Percentiles rank a stretch among this genome's conserved stretches.
These are phyloP conservation scores for Syzygium syzygioides DNA, from an alignment of 441 rosid species.

Conservation along the genomic window DNA sequence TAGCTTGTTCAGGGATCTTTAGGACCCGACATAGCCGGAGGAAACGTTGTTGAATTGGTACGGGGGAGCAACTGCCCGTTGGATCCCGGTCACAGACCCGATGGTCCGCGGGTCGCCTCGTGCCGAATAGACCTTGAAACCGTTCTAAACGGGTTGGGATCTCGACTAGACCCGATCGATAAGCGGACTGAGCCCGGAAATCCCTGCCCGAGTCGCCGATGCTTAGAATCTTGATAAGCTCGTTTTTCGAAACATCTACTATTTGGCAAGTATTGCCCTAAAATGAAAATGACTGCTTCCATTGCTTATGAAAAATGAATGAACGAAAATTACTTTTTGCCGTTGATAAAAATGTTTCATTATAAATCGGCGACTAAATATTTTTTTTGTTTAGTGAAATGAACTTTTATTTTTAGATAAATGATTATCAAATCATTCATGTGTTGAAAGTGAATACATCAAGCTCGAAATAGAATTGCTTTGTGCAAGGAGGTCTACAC, in stretches of 20 bases:
- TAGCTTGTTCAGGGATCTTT: background rate
- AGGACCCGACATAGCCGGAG: background rate
- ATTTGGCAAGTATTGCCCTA: background rate
- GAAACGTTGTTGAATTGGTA: background rate
- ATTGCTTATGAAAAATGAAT: accelerated
- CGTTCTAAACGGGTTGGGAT: background rate
- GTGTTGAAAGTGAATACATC: accelerated
- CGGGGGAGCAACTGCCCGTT: accelerated
- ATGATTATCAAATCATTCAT: background rate
- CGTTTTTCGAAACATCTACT: background rate
- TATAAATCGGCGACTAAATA: background rate
- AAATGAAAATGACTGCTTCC: accelerated
- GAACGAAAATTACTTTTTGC: accelerated
- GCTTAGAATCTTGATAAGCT: background rate
- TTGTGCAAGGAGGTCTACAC: background rate
- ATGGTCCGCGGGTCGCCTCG: accelerated
- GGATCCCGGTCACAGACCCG: accelerated
- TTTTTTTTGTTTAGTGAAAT: background rate
- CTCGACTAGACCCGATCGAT: background rate
- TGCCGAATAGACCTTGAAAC: accelerated
- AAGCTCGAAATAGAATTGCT: background rate
- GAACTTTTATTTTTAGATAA: background rate
- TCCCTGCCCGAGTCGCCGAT: accelerated
- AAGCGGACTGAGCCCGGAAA: background rate
- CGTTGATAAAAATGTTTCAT: accelerated